A percentile compares a stretch with the other conserved stretches of the same genome.
Conservation (phyloP, 139 green algal species). For the Limnomonas spitsbergensis region DNA sequence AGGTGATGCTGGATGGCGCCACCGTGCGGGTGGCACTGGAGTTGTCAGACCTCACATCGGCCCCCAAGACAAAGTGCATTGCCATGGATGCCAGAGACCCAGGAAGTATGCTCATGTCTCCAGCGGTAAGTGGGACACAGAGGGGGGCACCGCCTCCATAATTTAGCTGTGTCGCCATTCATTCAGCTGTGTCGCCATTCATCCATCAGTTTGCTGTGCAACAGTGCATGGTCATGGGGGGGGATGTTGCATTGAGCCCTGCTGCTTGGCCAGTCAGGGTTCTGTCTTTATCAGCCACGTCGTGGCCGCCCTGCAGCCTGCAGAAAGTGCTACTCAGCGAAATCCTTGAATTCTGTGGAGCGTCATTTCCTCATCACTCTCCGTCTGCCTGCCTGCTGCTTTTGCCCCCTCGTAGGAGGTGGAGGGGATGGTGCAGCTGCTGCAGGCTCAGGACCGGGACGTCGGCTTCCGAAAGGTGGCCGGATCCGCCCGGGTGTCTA, state of each 20-base stretch:
- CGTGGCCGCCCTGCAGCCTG: no score
- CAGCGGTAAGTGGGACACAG: background rate
- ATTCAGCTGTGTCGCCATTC: no score
- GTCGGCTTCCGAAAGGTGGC: slow-evolving; percentile 24
- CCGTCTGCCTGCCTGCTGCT: background rate
- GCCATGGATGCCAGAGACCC: background rate
- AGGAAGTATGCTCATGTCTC: background rate
- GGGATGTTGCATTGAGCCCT: no score
- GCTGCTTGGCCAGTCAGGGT: no score
- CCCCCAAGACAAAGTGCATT: background rate
- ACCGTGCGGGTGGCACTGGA: background rate
- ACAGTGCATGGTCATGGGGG: no score
- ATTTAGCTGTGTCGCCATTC: no score
- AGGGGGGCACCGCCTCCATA: background rate
- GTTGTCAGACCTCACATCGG: slow-evolving; percentile 12
- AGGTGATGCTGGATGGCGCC: background rate
- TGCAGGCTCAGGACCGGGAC: slow-evolving; percentile 36
- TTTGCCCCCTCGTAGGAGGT: slow-evolving; percentile 20
- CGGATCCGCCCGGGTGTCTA: background rate
- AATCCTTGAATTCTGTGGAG: no score
- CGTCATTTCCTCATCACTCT: no score
- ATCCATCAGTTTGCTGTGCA: no score
- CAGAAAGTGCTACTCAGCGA: no score
- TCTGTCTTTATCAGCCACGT: no score
- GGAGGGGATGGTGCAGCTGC: slow-evolving; percentile 36